Base-by-base conservation (phyloP, 805 yeast genomes). In the Wickerhamomyces sydowiorum region DNA sequence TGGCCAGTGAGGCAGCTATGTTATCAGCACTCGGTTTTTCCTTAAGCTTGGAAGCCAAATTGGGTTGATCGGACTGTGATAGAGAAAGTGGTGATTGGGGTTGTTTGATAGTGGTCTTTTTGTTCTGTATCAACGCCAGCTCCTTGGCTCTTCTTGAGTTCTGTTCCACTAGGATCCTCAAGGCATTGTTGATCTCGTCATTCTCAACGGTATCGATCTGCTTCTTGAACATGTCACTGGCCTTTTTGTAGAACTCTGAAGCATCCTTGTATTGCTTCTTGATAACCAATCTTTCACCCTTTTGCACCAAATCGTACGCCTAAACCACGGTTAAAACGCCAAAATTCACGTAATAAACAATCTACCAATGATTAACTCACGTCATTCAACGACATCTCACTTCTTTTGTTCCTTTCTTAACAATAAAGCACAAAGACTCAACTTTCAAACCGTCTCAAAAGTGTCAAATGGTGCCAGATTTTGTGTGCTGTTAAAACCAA, bases 251-350 rank as follows among this genome's bases (percentile, higher is more conserved):
- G 9, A 59, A 49, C 4, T 50, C 44, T 6, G 70, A 60, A 0
- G 82, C 76, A 20, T 62, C 62, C 7, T 54, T 49, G 28, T 64
- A 65, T 34, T 75, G 73, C 8, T 70, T 71, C 36, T 66, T 63
- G 24, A 66, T 45, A 1, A 70, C 65, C 12, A 74, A 67, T 22
- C 62, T 56, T 46, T 80, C 84, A 1, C 84, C 86, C 36, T 63
- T 66, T 42, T 72, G 73, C 17, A 78, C 76, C 4, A 71, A 56
- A 23, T 68, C 67, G 47, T 76, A 78, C 2, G 75, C 75, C 75
- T 18, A 14, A 7, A 32, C 14, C 24, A 5, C 12, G 13, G 27
- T 13, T 8, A 10, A 18, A 23, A 8, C 8, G 20, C 3, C 8
- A 14, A 20, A 29, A 21, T 10, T 20, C 21, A 21, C 22, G 8